Base-by-base conservation (phyloP, 441 rosid genomes). In the Euphorbia schlechtendalii region DNA sequence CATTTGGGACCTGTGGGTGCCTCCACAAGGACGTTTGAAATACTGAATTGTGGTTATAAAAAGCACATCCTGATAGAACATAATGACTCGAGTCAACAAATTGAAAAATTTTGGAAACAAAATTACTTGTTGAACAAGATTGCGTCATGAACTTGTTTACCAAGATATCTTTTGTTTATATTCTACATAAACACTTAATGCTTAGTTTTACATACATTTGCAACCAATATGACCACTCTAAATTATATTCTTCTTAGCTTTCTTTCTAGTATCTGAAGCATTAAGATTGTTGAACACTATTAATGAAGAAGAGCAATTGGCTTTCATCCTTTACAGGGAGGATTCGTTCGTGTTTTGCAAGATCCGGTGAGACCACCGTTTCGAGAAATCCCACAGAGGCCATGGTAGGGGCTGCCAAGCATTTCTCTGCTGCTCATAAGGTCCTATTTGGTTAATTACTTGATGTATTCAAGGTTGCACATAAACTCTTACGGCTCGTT, bases 401-500 rank as follows among this genome's bases (percentile, higher is more conserved):
- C 3, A 51, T 74, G 13, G 65, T 41, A 12, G 61, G 65, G 24
- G 81, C 79, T n/a, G 59, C 78, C n/a, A 82, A 73, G 61, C 83
- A 79, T 58, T 82, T 79, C 69, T 72, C 77, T 18, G 52, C 77
- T 53, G 73, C 63, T 49, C 77, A 71, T 40, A 82, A 77, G 63
- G 60, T 79, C 15, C 61, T 20, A 8, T 69, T 73, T 28, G 59
- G 77, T 60, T 80, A 64, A 60, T 8, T 38, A 32, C 6, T 32
- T 32, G 3, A 32, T 3, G 3, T 32, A 32, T 32, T 32, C n/a
- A n/a, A n/a, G n/a, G n/a, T n/a, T n/a, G n/a, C n/a, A n/a, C n/a
- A n/a, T n/a, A n/a, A n/a, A n/a, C n/a, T n/a, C n/a, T n/a, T n/a
- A n/a, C n/a, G n/a, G n/a, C n/a, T n/a, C n/a, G n/a, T n/a, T n/a